phyloP scores from a whole-genome alignment of 2,329 filamentous ascomycete genomes.

The Fusarium concolor region DNA sequence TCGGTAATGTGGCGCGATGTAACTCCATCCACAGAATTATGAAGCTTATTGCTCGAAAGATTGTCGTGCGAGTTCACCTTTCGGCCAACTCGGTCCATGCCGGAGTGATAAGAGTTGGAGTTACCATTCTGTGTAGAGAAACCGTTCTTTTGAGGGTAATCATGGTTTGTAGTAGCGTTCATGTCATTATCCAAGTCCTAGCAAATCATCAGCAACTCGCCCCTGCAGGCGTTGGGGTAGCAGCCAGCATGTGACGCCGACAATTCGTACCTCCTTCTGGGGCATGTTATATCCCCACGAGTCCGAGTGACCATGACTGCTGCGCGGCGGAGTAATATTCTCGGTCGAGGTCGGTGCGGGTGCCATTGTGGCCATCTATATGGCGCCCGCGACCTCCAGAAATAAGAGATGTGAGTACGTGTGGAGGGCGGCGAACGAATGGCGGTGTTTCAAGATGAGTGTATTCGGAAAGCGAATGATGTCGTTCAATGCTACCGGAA shows the following conservation, averaged over 20 bases:
- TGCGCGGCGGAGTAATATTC: slow-evolving; percentile 61
- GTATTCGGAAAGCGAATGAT: slow-evolving; percentile 1
- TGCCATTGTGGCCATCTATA: slow-evolving; percentile 65
- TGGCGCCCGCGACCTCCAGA: slow-evolving; percentile 48
- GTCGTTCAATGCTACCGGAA: slow-evolving; percentile 5
- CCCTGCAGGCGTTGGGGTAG: background rate
- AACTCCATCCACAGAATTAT: slow-evolving; percentile 40
- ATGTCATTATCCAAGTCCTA: slow-evolving; percentile 40
- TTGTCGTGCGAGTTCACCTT: slow-evolving; percentile 54
- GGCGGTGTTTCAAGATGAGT: background rate
- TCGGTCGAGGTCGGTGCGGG: slow-evolving; percentile 61
- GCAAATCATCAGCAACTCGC: slow-evolving; percentile 30
- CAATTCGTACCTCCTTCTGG: slow-evolving; percentile 54
- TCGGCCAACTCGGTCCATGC: slow-evolving; percentile 47
- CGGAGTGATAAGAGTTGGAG: slow-evolving; percentile 41
- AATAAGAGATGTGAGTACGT: slow-evolving; percentile 5
- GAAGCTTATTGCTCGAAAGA: slow-evolving; percentile 42
- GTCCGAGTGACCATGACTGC: slow-evolving; percentile 60
- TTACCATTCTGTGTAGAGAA: slow-evolving; percentile 44
- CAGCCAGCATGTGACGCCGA: slow-evolving; percentile 1
- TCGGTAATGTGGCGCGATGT: slow-evolving; percentile 43
- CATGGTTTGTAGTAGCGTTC: slow-evolving; percentile 27
- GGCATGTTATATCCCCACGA: slow-evolving; percentile 56
- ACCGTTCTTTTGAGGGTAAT: slow-evolving; percentile 36
- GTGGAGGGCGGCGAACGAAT: slow-evolving; percentile 2